These are phyloP conservation scores for Petunia axillaris DNA, from an alignment of 257 asterid genomes.

Conservation along the genomic window DNA sequence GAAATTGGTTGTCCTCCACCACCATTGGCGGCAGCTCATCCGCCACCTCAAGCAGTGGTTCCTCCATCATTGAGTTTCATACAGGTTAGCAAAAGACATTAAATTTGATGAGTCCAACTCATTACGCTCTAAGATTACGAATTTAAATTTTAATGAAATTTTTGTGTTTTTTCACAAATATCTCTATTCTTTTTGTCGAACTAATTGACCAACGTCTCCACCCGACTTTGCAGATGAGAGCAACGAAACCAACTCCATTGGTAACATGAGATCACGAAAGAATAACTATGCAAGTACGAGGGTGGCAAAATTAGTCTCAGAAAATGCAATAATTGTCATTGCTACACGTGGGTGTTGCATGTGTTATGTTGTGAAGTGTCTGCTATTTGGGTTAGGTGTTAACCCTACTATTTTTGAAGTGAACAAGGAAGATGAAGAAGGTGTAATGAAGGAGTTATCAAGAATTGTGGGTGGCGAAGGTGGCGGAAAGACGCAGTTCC, in stretches of 20 bases:
- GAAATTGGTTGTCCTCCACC: conserved; percentile 37
- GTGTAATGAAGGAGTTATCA: conserved; percentile 35
- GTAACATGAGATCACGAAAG: background rate
- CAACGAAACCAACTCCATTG: conserved; percentile 8
- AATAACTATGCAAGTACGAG: background rate
- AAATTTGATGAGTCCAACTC: too few species aligned
- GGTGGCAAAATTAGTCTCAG: conserved; percentile 46
- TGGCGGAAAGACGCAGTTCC: conserved; percentile 42
- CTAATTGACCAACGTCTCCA: too few species aligned
- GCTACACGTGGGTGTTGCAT: conserved; percentile 77
- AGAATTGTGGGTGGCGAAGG: conserved; percentile 17
- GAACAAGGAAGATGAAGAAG: conserved; percentile 53
- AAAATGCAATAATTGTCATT: conserved; percentile 71
- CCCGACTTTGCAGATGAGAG: background rate
- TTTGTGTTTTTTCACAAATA: background rate
- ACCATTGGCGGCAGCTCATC: conserved; percentile 23
- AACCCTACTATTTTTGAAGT: conserved; percentile 59
- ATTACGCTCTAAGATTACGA: too few species aligned
- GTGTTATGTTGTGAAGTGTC: conserved; percentile 73
- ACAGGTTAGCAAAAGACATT: background rate
- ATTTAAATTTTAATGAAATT: background rate
- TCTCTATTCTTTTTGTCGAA: too few species aligned
- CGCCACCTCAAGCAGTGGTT: conserved; percentile 25
- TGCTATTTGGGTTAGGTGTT: conserved; percentile 72
- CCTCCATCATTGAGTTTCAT: background rate